phyloP scores from a whole-genome alignment of 2,329 filamentous ascomycete species.

The Hymenoscyphus linearis region DNA sequence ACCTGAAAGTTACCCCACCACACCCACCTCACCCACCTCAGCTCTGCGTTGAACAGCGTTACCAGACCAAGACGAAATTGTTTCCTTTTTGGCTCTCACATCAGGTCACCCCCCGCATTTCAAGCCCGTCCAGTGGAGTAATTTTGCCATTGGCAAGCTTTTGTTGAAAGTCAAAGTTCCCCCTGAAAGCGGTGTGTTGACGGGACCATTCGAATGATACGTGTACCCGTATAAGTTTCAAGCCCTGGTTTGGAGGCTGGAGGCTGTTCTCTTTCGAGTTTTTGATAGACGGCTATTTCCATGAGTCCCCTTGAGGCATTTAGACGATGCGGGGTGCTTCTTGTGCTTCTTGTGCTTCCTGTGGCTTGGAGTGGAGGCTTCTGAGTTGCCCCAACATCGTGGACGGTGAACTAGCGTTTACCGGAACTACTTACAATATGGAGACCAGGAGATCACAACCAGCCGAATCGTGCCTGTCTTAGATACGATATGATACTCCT shows the following conservation, averaged over 20 bases:
- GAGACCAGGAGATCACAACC: not conserved
- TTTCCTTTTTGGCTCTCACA: constrained; percentile 2
- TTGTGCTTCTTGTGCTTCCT: too few relatives aligned
- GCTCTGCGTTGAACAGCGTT: not conserved
- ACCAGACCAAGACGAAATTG: not conserved
- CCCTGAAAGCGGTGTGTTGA: not conserved
- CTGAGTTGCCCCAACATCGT: too few relatives aligned
- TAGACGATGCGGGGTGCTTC: not conserved
- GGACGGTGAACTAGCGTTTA: not conserved
- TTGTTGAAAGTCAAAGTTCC: not conserved
- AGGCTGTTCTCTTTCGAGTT: not conserved
- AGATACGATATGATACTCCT: not conserved
- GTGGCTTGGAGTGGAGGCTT: too few relatives aligned
- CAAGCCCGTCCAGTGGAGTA: not conserved
- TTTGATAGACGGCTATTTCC: not conserved
- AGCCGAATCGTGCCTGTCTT: constrained; percentile 1
- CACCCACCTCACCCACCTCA: too few relatives aligned
- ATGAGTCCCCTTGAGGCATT: not conserved
- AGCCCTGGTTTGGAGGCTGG: too few relatives aligned
- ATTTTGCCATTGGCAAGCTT: too few relatives aligned
- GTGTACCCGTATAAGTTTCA: too few relatives aligned
- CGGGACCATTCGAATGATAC: not conserved
- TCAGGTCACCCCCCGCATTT: not conserved
- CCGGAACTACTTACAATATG: not conserved
- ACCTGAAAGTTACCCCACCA: constrained; percentile 4